Conservation (phyloP, 148 eudicot genomes). For the Rhododendron molle region DNA sequence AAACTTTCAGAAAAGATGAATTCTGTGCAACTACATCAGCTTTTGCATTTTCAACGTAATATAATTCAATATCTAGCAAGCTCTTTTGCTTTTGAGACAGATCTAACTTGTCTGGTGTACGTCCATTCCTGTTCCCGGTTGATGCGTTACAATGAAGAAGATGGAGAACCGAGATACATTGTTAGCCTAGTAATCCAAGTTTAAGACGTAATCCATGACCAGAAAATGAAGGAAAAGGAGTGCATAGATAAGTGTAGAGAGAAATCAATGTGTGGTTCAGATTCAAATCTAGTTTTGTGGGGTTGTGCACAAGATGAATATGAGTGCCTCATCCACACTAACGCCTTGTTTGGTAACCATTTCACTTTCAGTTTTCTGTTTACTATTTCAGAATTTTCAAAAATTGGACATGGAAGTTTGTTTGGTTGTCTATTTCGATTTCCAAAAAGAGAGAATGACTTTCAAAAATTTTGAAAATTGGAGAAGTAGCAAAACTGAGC, state of each 20-base stretch:
- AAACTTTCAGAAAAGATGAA: neutral
- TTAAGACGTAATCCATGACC: too few species aligned
- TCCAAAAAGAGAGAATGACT: too few species aligned
- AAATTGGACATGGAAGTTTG: too few species aligned
- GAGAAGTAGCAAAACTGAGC: too few species aligned
- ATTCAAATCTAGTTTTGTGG: neutral
- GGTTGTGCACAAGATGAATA: neutral
- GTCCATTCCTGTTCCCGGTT: neutral
- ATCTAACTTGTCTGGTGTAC: neutral
- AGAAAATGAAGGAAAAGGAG: neutral
- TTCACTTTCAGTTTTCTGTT: too few species aligned
- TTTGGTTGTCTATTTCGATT: too few species aligned
- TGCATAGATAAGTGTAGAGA: neutral
- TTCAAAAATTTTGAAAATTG: too few species aligned
- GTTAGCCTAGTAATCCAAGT: neutral
- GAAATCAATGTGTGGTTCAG: neutral
- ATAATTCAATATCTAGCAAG: neutral
- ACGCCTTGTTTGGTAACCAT: too few species aligned
- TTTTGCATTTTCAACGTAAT: conserved; percentile 2
- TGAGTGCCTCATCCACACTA: neutral
- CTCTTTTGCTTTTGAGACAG: conserved; percentile 14
- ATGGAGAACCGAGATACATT: neutral
- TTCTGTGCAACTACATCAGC: neutral
- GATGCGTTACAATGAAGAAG: neutral
- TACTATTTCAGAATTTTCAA: too few species aligned